Percentiles rank a stretch among this genome's conserved stretches.
These are phyloP conservation scores for Cladophialophora yegresii DNA, from an alignment of 2,329 filamentous ascomycete species.

Conservation along the genomic window DNA sequence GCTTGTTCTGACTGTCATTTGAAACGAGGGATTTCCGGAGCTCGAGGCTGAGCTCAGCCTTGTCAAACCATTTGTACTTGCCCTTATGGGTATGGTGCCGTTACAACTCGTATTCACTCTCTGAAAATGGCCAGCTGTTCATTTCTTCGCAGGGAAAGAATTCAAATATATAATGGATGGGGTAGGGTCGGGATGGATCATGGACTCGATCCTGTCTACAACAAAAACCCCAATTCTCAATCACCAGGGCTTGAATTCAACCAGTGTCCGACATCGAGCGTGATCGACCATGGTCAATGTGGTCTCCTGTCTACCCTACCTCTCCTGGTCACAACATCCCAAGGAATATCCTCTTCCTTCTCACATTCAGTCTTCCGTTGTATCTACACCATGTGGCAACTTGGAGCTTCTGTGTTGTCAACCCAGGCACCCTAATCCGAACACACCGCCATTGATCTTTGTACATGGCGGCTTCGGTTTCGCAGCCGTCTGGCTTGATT, in stretches of 20 bases:
- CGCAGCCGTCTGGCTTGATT: background rate
- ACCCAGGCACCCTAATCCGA: background rate
- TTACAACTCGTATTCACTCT: background rate
- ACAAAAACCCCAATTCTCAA: background rate
- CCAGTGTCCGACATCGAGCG: background rate
- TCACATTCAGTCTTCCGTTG: background rate
- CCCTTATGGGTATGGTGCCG: background rate
- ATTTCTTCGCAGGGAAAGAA: background rate
- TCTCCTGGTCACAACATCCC: background rate
- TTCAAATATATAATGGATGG: background rate
- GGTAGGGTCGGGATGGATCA: background rate
- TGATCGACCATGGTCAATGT: conserved; percentile 1
- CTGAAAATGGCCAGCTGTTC: background rate
- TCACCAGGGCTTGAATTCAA: background rate
- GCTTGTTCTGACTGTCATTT: background rate
- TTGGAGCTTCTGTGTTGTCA: background rate
- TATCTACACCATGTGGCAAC: background rate
- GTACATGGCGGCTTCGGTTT: background rate
- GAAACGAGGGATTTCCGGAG: background rate
- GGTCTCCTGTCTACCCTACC: background rate
- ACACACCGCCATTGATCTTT: background rate
- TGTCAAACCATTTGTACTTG: background rate
- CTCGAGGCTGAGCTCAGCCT: conserved; percentile 1
- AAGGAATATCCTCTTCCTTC: background rate
- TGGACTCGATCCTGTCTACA: background rate